These are phyloP conservation scores for Boletus pseudopeckii DNA, from an alignment of 768 basidiomycete species.

Conservation along the genomic window DNA sequence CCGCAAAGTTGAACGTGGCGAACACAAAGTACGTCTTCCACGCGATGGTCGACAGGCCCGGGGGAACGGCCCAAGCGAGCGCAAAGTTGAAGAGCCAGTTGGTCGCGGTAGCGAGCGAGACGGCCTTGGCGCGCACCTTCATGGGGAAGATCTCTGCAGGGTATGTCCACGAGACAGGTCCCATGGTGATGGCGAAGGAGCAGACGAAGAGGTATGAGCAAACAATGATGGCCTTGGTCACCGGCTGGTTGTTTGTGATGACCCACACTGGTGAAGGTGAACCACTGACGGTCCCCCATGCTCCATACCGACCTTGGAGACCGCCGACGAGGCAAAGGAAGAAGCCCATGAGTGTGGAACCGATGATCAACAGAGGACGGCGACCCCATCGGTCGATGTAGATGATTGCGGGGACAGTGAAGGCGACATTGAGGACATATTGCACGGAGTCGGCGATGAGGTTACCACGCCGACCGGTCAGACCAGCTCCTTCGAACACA, in stretches of 20 bases:
- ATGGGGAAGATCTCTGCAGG: constrained; percentile 68
- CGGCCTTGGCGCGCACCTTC: constrained; percentile 64
- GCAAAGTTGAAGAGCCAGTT: constrained; percentile 75
- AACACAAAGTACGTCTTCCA: constrained; percentile 80
- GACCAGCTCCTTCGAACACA: constrained; percentile 73
- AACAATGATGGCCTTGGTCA: constrained; percentile 70
- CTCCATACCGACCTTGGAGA: constrained; percentile 63
- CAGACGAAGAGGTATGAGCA: constrained; percentile 77
- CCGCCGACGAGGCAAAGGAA: constrained; percentile 77
- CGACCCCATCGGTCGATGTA: constrained; percentile 82
- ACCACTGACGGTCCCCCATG: constrained; percentile 51
- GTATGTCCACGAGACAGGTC: constrained; percentile 75
- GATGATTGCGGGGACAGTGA: constrained; percentile 46
- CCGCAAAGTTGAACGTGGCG: constrained; percentile 71
- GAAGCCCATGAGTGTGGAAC: constrained; percentile 67
- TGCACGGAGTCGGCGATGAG: constrained; percentile 73
- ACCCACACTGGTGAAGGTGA: constrained; percentile 48
- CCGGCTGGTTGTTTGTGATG: constrained; percentile 49
- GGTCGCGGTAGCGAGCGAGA: constrained; percentile 39
- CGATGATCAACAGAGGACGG: constrained; percentile 67
- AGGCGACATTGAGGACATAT: constrained; percentile 41
- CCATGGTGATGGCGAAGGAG: constrained; percentile 71
- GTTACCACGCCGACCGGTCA: constrained; percentile 70
- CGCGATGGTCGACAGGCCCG: constrained; percentile 61
- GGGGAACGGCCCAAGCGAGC: constrained; percentile 73